Conservation (phyloP, 306 rosid genomes). For the Citrullus colocynthis region DNA sequence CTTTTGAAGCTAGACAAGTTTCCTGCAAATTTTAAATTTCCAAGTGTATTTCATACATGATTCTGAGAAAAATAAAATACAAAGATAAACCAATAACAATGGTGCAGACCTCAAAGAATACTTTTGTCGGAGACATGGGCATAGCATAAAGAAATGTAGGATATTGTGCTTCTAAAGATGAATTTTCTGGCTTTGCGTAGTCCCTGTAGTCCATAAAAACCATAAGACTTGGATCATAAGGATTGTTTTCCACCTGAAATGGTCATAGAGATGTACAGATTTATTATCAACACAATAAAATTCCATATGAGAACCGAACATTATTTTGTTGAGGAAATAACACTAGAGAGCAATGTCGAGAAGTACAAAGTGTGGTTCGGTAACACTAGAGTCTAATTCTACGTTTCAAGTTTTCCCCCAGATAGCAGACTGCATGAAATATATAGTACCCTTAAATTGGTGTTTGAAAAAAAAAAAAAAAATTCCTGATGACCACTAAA, state of each 20-base stretch:
- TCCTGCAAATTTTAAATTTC: constrained; percentile 43
- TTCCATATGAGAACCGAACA: background rate
- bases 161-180: constrained; percentile 49
- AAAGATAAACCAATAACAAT: constrained; percentile 1
- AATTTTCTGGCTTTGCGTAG: constrained; percentile 42
- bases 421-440: background rate
- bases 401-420: background rate
- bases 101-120: constrained; percentile 83
- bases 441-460: background rate
- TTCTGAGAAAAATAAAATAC: constrained; percentile 7
- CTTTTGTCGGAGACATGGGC: constrained; percentile 85
- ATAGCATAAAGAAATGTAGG: constrained; percentile 93
- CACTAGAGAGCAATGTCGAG: background rate
- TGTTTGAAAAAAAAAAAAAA: background rate
- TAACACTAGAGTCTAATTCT: background rate
- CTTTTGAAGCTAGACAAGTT: constrained; percentile 94
- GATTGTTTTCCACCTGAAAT: constrained; percentile 83
- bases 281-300: background rate
- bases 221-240: constrained; percentile 90
- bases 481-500: background rate
- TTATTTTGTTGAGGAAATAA: background rate
- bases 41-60: constrained; percentile 8
- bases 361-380: background rate
- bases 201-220: constrained; percentile 99
- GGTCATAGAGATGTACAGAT: constrained; percentile 2